A percentile compares a stretch with the other conserved stretches of the same genome.
Conservation (phyloP, 139 green algal genomes). For the Bryopsis sp. region DNA sequence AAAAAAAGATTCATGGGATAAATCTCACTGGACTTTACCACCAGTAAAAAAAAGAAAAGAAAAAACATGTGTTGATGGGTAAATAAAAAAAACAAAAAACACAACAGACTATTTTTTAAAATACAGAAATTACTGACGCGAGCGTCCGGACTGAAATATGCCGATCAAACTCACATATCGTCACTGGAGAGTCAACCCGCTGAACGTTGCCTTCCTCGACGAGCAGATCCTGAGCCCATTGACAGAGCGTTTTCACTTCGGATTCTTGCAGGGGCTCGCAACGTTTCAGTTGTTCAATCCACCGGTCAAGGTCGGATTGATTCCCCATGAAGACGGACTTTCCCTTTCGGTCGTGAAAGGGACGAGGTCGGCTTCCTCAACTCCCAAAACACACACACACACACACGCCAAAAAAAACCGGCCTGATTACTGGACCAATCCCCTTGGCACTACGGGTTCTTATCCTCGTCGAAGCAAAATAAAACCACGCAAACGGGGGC, state of each 20-base stretch:
- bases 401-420: no score
- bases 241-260: constrained; percentile 91
- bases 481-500: no score
- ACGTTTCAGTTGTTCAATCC: constrained; percentile 89
- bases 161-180: constrained; percentile 70
- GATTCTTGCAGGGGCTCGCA: constrained; percentile 89
- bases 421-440: no score
- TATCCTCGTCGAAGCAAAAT: no score
- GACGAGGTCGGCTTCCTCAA: no score
- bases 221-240: constrained; percentile 86
- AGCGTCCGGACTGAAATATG: constrained; percentile 6
- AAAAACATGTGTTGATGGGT: constrained; percentile 2
- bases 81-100: not conserved
- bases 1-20: no score
- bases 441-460: no score
- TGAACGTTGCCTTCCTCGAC: constrained; percentile 99
- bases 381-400: no score
- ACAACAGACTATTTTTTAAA: not conserved
- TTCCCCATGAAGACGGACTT: constrained; percentile 4
- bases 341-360: no score
- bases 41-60: no score
- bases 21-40: no score
- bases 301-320: constrained; percentile 63
- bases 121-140: not conserved
- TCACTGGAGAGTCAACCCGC: constrained; percentile 89